These are phyloP conservation scores for Fusarium dlaminii DNA, from an alignment of 2,329 filamentous ascomycete species.

Conservation along the genomic window DNA sequence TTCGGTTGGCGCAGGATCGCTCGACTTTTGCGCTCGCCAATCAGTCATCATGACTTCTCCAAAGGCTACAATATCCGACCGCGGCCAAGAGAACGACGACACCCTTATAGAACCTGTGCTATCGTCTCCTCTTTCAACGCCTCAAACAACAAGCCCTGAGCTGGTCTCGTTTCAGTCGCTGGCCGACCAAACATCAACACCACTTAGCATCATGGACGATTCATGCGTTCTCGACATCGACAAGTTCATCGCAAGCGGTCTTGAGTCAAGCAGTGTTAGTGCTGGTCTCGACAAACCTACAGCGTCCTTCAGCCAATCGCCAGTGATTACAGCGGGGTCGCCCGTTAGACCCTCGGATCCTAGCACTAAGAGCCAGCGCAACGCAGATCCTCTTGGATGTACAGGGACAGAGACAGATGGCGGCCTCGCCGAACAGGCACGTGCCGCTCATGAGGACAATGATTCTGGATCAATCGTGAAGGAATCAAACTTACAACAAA, in stretches of 20 bases:
- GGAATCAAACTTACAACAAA: background rate
- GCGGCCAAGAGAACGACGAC: constrained; percentile 34
- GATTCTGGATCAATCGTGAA: constrained; percentile 4
- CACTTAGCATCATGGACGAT: constrained; percentile 44
- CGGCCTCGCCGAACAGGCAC: constrained; percentile 28
- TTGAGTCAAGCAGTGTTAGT: constrained; percentile 22
- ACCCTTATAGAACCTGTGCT: constrained; percentile 21
- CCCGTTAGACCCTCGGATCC: constrained; percentile 15
- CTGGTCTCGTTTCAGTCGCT: constrained; percentile 43
- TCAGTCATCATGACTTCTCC: constrained; percentile 31
- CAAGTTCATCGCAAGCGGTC: constrained; percentile 15
- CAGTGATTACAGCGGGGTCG: constrained; percentile 16
- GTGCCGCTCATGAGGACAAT: constrained; percentile 26
- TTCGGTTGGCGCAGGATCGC: constrained; percentile 22
- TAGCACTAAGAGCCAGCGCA: constrained; percentile 20
- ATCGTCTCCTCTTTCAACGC: constrained; percentile 41
- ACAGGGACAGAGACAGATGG: constrained; percentile 19
- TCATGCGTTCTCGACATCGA: constrained; percentile 31
- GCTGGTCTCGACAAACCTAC: constrained; percentile 32
- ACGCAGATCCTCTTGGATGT: constrained; percentile 26
- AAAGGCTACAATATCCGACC: constrained; percentile 3
- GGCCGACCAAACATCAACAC: constrained; percentile 43
- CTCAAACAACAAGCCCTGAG: constrained; percentile 41
- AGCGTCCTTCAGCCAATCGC: constrained; percentile 28
- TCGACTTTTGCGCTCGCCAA: constrained; percentile 19